phyloP scores from a whole-genome alignment of 2,329 filamentous ascomycete genomes.

The Orbilia oligospora region DNA sequence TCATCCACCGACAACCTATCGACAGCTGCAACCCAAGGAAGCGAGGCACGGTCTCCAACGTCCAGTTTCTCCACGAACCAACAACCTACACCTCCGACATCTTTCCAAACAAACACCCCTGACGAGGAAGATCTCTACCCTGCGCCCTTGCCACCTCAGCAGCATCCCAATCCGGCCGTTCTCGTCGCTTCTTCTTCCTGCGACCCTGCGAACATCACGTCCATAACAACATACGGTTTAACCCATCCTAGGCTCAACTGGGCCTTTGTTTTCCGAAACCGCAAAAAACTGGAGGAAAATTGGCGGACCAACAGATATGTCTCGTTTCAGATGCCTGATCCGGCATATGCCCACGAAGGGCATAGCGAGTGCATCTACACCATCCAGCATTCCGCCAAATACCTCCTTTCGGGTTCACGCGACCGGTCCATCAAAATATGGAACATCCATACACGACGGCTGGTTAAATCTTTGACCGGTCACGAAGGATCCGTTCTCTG shows the following conservation, averaged over 20 bases:
- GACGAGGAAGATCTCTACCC: conserved; percentile 58
- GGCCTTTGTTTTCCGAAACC: conserved; percentile 92
- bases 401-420: conserved; percentile 91
- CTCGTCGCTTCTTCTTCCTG: conserved; percentile 52
- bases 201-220: conserved; percentile 62
- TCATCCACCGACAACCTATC: conserved; percentile 43
- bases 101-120: conserved; percentile 51
- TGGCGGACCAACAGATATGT: conserved; percentile 86
- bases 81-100: conserved; percentile 54
- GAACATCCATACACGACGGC: conserved; percentile 84
- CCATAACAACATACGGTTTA: conserved; percentile 71
- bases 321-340: conserved; percentile 93
- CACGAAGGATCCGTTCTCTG: conserved; percentile 92
- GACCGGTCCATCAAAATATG: conserved; percentile 91
- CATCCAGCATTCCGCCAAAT: conserved; percentile 87
- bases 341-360: conserved; percentile 82
- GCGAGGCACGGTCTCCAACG: conserved; percentile 63
- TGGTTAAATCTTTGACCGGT: conserved; percentile 81
- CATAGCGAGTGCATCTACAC: conserved; percentile 96
- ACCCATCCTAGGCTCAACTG: conserved; percentile 81
- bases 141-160: conserved; percentile 37
- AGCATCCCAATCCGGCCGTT: conserved; percentile 38
- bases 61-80: conserved; percentile 68
- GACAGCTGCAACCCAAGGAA: conserved; percentile 40
- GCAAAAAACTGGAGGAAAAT: conserved; percentile 86